A percentile compares a stretch with the other conserved stretches of the same genome.
Conservation (phyloP, 148 eudicot species). For the Vaccinium vitisidaea region DNA sequence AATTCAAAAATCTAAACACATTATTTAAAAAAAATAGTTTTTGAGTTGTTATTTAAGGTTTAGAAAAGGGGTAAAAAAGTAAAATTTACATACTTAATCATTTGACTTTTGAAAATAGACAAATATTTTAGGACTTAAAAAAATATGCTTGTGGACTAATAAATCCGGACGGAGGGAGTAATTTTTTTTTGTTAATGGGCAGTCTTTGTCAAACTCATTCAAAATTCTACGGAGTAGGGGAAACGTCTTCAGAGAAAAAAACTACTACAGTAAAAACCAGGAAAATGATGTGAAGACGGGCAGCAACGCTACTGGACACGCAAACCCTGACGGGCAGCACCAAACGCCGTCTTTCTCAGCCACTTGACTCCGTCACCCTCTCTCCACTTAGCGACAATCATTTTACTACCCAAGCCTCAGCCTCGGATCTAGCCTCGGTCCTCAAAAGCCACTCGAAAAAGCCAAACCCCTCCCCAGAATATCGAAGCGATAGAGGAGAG, state of each 20-base stretch:
- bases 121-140: too few relatives aligned
- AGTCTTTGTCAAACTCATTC: too few relatives aligned
- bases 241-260: neutral
- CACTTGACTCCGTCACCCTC: constrained; percentile 22
- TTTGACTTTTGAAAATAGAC: too few relatives aligned
- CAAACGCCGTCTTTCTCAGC: constrained; percentile 37
- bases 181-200: too few relatives aligned
- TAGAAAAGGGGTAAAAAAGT: too few relatives aligned
- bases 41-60: too few relatives aligned
- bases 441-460: constrained; percentile 19
- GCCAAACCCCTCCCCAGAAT: constrained; percentile 17
- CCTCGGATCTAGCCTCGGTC: constrained; percentile 29
- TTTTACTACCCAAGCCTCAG: constrained; percentile 24
- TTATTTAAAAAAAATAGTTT: too few relatives aligned
- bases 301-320: constrained; percentile 12
- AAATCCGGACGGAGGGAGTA: too few relatives aligned
- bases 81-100: too few relatives aligned
- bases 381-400: neutral
- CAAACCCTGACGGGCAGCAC: constrained; percentile 17
- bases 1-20: too few relatives aligned
- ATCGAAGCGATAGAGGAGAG: constrained; percentile 39
- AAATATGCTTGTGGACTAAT: too few relatives aligned
- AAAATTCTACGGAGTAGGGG: too few relatives aligned
- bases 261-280: neutral
- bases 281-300: constrained; percentile 19